Evolutionary conservation across 306 rosid species (phyloP), one percentile per base, ranked within the genome.

Genomic region (Vigna hirtella): DNA sequence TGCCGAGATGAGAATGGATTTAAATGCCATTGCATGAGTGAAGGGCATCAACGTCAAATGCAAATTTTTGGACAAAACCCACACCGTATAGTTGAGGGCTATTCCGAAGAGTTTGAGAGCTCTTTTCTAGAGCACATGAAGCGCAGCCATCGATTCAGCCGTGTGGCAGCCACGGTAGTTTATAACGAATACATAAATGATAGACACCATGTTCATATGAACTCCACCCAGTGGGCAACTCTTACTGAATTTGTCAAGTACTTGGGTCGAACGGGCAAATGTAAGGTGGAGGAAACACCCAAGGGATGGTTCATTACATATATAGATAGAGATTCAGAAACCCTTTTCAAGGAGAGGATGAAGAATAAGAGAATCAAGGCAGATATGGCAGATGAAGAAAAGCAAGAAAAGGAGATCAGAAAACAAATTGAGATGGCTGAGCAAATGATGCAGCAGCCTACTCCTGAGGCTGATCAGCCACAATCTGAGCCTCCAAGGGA

Each of bases 291-390:
- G 40, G 98, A 94, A 83, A 92, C 98, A 24, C 92, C 93, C 20
- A 94, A 94, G 80, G 96, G 97, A 72, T 90, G 98, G 97, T 92
- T 94, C 78, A 90, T 94, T n/a, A 94, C 95, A 2, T 94, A 94
- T 28, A 89, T 94, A 12, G 95, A 90, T 62, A 78, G 89, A 67
- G 94, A 90, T 76, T 92, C 95, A 1, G 92, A 91, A 85, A 86
- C 96, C 12, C 87, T 91, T 68, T 91, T 93, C 76, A 90, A 93
- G 83, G 98, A 91, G 75, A 90, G 81, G 83, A 80, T 87, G 93
- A 93, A 90, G 79, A 85, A 89, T 67, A 90, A 91, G 86, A 87
- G 97, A 69, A 50, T 81, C 38, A 85, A 87, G 63, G 87, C 89
- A 0, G 94, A 94, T 85, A 66, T 91, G 86, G 98, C 64, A 2